phyloP scores from a whole-genome alignment of 805 yeast genomes.

The Candida saitoana region DNA sequence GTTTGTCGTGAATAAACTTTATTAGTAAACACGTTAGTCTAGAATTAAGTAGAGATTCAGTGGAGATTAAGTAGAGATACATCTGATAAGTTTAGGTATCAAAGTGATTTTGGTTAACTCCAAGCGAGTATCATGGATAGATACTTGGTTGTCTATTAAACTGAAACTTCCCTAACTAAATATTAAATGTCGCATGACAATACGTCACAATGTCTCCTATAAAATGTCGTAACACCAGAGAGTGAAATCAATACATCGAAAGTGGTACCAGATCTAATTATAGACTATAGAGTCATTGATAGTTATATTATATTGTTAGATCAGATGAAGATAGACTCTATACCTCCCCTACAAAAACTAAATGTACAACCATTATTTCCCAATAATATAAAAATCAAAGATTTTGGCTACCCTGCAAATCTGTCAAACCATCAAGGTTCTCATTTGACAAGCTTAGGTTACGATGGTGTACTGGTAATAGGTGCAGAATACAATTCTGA shows the following conservation, averaged over 20 bases:
- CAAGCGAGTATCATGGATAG: too few species aligned
- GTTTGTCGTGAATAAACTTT: too few species aligned
- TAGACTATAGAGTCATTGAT: background rate
- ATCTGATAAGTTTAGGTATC: too few species aligned
- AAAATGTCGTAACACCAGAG: background rate
- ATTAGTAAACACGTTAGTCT: too few species aligned
- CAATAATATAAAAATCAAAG: constrained; percentile 51
- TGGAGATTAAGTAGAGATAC: too few species aligned
- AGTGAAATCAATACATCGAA: background rate
- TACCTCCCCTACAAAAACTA: background rate
- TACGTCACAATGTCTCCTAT: background rate
- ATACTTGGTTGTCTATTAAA: too few species aligned
- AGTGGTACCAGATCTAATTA: background rate
- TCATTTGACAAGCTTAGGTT: constrained; percentile 7
- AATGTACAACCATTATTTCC: constrained; percentile 11
- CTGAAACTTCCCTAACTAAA: too few species aligned
- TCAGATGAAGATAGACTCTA: background rate
- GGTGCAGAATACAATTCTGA: constrained; percentile 4
- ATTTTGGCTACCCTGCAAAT: constrained; percentile 71
- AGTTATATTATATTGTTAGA: too few species aligned
- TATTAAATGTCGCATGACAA: too few species aligned
- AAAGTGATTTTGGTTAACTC: too few species aligned
- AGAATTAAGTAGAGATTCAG: too few species aligned
- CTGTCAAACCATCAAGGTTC: constrained; percentile 71
- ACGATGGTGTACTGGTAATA: constrained; percentile 2